A percentile compares a stretch with the other conserved stretches of the same genome.
Evolutionary conservation across 2,329 filamentous ascomycete genomes (phyloP).

Genomic region (Trichoderma sp.): DNA sequence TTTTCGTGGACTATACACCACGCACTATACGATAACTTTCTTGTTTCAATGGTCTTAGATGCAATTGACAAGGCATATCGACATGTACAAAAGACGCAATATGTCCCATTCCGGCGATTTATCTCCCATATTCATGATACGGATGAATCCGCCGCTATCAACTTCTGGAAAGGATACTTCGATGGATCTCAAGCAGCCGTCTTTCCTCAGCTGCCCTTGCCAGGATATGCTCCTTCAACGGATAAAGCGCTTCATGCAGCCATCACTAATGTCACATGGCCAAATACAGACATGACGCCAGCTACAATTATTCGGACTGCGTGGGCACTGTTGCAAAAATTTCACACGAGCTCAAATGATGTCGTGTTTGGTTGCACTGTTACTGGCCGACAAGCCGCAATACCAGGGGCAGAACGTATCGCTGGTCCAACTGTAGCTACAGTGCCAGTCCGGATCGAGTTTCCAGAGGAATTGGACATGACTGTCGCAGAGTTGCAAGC

Average conservation of each 20-base stretch:
- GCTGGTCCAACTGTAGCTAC: not conserved
- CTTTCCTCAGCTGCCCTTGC: not conserved
- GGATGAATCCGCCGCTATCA: not conserved
- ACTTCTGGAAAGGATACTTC: not conserved
- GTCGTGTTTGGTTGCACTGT: not conserved
- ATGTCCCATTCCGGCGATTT: not conserved
- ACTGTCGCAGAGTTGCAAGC: not conserved
- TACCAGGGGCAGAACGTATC: not conserved
- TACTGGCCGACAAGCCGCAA: not conserved
- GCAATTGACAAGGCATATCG: constrained; percentile 33
- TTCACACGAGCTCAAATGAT: not conserved
- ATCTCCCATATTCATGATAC: not conserved
- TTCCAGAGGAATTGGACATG: not conserved
- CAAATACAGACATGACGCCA: not conserved
- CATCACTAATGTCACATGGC: not conserved
- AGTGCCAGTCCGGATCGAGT: not conserved
- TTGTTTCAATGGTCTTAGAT: not conserved
- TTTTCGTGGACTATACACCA: not conserved
- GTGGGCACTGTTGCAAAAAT: not conserved
- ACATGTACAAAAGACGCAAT: not conserved
- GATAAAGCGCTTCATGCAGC: not conserved
- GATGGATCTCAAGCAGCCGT: not conserved
- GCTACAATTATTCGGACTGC: not conserved
- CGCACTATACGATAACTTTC: not conserved
- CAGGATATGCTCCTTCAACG: not conserved